Evolutionary conservation across 768 basidiomycete genomes (phyloP), one percentile per base, ranked within the genome.

Genomic region (Filobasidium wieringae): DNA sequence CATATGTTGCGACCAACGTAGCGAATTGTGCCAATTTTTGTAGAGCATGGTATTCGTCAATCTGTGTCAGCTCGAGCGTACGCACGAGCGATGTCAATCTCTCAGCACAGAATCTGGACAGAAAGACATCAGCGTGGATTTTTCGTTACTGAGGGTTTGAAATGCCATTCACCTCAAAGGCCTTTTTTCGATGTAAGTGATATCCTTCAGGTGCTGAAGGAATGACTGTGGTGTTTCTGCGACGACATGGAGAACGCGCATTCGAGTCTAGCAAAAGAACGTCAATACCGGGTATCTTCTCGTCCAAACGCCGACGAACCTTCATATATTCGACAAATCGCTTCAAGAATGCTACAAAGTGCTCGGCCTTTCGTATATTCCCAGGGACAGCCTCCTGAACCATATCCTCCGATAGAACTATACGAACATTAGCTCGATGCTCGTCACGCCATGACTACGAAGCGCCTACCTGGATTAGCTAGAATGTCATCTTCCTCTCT

Each of bases 221-320:
- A 99, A 99, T 1, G 93, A 97, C 27, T 87, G 77, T 0, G 95
- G 95, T 1, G 95, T 99, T 75, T 99, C 95, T 17, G 95, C 95
- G 14, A 99, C 95, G 60, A 99, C 95, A 71, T 97, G 95, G 27
- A 96, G 77, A n/a, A 99, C 95, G 51, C 95, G 84, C 93, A 97
- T 97, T 54, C 95, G 82, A 17, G 93, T 97, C 92, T 96, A 65
- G 14, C 58, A 37, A n/a, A n/a, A 17, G 19, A 8, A 14, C 15
- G 32, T 62, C 34, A 30, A 27, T 19, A 19, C 12, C 9, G 15
- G 7, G 19, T 32, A 11, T 14, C 7, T 27, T 40, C 26, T 7
- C 4, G 2, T 12, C 5, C 3, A 51, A 11, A 41, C 4, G 34
- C 29, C 17, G n/a, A 59, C 71, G 41, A n/a, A 90, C 93, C 81